Evolutionary conservation across 352 stramenopile species (phyloP).

Genomic region (Aphanomyces stellatus): DNA sequence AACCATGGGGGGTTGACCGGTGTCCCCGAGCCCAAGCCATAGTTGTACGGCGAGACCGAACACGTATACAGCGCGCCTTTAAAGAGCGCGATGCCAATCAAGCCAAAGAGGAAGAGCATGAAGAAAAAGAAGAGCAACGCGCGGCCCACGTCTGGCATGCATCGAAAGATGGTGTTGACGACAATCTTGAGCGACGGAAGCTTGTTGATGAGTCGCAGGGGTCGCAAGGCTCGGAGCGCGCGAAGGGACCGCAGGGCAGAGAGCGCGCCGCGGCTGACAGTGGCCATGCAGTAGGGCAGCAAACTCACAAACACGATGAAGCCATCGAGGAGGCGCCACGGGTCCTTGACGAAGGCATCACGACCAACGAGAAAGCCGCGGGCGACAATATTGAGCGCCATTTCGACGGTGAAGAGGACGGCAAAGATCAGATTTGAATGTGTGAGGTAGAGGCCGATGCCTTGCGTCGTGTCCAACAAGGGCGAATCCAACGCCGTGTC

Average conservation of each 20-base stretch:
- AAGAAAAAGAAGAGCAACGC: constrained; percentile 85
- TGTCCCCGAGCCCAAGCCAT: constrained; percentile 24
- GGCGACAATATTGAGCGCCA: constrained; percentile 84
- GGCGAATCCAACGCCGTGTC: constrained; percentile 82
- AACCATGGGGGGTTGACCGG: constrained; percentile 11
- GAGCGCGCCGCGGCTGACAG: constrained; percentile 27
- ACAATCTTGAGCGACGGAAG: constrained; percentile 73
- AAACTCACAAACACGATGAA: constrained; percentile 80
- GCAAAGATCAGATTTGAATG: constrained; percentile 66
- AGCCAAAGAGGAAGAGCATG: constrained; percentile 86
- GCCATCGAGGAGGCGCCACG: constrained; percentile 87
- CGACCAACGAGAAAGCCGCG: constrained; percentile 61
- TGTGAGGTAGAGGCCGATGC: constrained; percentile 34
- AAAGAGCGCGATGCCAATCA: constrained; percentile 90
- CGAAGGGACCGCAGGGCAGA: constrained; percentile 41
- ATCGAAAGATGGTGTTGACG: constrained; percentile 72
- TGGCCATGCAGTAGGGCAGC: constrained; percentile 22
- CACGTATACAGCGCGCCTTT: constrained; percentile 86
- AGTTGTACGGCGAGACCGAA: constrained; percentile 16
- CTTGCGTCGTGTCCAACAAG: constrained; percentile 43
- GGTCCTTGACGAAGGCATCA: constrained; percentile 68
- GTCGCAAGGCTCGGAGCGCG: constrained; percentile 55
- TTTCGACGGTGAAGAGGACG: constrained; percentile 78
- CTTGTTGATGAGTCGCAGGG: constrained; percentile 65
- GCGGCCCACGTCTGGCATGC: constrained; percentile 79